Base-by-base conservation (phyloP, 371 early-diverging fungal genomes). In the Haplosporangium sp. region DNA sequence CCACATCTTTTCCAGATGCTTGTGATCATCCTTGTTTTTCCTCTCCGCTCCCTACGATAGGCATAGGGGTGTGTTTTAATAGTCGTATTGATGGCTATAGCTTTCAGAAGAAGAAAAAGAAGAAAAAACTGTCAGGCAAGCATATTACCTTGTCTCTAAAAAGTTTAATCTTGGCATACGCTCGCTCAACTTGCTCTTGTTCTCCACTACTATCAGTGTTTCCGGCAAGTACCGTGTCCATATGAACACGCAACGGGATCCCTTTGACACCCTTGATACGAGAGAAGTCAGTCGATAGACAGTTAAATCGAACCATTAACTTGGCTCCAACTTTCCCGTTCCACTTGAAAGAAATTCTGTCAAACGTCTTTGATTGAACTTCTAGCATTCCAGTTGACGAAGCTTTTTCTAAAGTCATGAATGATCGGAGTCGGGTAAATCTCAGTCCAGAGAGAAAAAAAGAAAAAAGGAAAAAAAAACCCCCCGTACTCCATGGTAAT, bases 191-290 rank as follows among this genome's bases (percentile, higher is more conserved):
- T 27, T 27, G 40, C 27, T 50, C 17, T 47, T 38, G 44, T 37
- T 19, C 4, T 17, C 35, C 39, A 56, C 40, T 55, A 35, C 17
- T 42, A 42, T 38, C 44, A 15, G 4, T 17, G 3, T 38, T 50
- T 5, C 67, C 73, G 4, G 59, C 63, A 37, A 53, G 55, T 7
- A 72, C 53, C 9, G 86, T 90, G 66, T 90, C 88, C 56, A 90
- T 83, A 61, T 89, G 88, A 34, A 91, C 84, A 5, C 94, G 87
- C 65, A 95, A 84, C 13, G 94, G 93, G 45, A 94, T 94, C 0
- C 95, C 95, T 74, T 94, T 95, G 71, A 95, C 94, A 10, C 95
- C 95, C 74, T 95, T 94, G 81, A 94, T 92, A 15, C 93, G 83
- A 19, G 93, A 92, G 71, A 95, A 95, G 65, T 95, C 95, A 2